phyloP scores from a whole-genome alignment of 2,329 filamentous ascomycete species.

The Cercospora brassicicola region DNA sequence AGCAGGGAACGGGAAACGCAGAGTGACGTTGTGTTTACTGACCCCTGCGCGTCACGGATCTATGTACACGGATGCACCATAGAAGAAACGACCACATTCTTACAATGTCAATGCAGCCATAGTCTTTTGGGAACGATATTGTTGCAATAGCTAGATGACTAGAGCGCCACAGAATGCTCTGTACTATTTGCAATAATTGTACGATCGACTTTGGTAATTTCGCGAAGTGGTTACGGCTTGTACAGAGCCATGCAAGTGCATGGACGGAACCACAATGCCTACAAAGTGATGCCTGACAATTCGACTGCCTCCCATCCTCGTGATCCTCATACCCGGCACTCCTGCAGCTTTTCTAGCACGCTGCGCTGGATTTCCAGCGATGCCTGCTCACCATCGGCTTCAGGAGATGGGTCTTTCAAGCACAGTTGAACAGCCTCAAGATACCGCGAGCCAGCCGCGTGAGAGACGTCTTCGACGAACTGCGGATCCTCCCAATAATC shows the following conservation, averaged over 20 bases:
- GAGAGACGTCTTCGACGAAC: not conserved
- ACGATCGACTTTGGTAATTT: not conserved
- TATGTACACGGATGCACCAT: too few species aligned
- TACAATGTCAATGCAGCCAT: not conserved
- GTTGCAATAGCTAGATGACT: not conserved
- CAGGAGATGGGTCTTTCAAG: not conserved
- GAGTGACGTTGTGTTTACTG: constrained; percentile 14
- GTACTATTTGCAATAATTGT: not conserved
- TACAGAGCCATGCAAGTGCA: not conserved
- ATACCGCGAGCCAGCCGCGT: not conserved
- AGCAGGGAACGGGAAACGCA: constrained; percentile 15
- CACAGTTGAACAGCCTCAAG: not conserved
- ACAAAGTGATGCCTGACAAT: not conserved
- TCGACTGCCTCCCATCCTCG: not conserved
- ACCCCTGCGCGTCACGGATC: not conserved
- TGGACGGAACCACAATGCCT: not conserved
- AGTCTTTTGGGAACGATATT: not conserved
- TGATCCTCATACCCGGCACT: not conserved
- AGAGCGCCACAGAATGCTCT: not conserved
- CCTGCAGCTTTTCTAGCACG: not conserved
- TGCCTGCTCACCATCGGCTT: not conserved
- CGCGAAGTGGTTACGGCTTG: not conserved
- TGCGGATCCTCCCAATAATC: not conserved
- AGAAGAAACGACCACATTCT: too few species aligned
- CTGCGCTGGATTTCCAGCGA: not conserved